Evolutionary conservation across 495 filamentous ascomycete genomes (phyloP).

Genomic region (Penicillium subrubescens): DNA sequence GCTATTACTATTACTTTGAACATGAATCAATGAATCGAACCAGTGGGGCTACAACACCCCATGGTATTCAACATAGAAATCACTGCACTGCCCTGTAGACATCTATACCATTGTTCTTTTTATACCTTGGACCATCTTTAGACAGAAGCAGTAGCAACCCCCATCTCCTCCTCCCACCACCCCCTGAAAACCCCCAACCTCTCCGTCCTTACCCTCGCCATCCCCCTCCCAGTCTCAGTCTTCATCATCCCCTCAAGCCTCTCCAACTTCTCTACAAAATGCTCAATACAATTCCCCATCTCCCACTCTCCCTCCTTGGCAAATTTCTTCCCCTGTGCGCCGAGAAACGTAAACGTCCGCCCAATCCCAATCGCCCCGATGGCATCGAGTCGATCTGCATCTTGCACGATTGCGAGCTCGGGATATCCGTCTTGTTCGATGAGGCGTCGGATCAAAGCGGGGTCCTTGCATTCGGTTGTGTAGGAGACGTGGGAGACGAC

Average conservation of each 20-base stretch:
- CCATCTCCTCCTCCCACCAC: conserved; percentile 75
- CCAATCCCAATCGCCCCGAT: conserved; percentile 84
- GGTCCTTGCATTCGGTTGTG: conserved; percentile 67
- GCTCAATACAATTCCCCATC: conserved; percentile 66
- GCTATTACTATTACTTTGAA: not conserved
- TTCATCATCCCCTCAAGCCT: conserved; percentile 80
- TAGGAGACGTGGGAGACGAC: conserved; percentile 78
- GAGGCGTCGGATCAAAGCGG: conserved; percentile 50
- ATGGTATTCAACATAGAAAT: conserved; percentile 10
- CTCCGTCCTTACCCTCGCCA: conserved; percentile 67
- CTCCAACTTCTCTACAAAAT: conserved; percentile 80
- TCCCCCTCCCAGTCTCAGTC: conserved; percentile 66
- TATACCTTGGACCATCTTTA: not conserved
- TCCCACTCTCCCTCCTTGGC: conserved; percentile 37
- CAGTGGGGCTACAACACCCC: conserved; percentile 6
- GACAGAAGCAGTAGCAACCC: conserved; percentile 8
- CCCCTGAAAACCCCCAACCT: conserved; percentile 61
- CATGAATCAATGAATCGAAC: not conserved
- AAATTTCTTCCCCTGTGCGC: conserved; percentile 53
- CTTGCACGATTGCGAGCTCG: conserved; percentile 84
- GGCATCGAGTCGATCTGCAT: conserved; percentile 88
- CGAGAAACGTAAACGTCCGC: conserved; percentile 75
- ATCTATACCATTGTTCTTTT: not conserved
- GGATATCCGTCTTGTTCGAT: conserved; percentile 55
- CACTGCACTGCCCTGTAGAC: not conserved